Base-by-base conservation (phyloP, 768 basidiomycete genomes). In the Tylopilus rubrobrunneus region DNA sequence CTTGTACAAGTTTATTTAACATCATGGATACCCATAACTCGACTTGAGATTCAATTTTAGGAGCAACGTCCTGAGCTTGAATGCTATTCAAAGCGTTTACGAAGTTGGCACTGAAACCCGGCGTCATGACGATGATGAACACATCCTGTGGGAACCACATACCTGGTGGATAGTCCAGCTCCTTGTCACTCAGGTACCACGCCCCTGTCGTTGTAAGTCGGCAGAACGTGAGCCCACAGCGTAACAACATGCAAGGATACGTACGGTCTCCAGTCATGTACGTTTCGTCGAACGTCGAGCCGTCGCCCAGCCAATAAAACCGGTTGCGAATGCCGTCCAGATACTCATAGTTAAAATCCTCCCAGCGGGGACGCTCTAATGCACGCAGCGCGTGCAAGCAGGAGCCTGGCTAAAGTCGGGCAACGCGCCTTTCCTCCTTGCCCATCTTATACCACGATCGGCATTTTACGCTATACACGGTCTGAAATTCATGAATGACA, bases 361-460 rank as follows among this genome's bases (percentile, higher is more conserved):
- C 85, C 83, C 83, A 86, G 6, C 84, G 77, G 6, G 83, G 84
- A 62, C 81, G 65, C 36, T 70, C 67, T 6, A 86, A 64, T 2
- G 78, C 74, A 27, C 72, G 73, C 6, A 73, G 67, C 1, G 78
- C 81, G 51, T 84, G 83, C 15, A 82, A 59, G 44, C 74, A 72
- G 0, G 82, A 83, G 7, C 83, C 81, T 17, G 84, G 84, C 81
- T 81, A 86, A 7, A 86, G 70, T 1, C 74, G 82, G 23, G 77
- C 75, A 8, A 85, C 70, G 2, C 79, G 75, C 2, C 84, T 83
- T 2, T 65, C 79, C 56, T 78, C 78, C 56, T 78, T 79, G 5
- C 82, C 83, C 40, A 69, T 72, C 62, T 85, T 85, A 62, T 85
- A 86, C 84, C 85, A 87, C 31, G 81, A 81, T 14, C 76, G 70